phyloP scores from a whole-genome alignment of 2,329 filamentous ascomycete genomes.

The Aspergillus carbonarius region DNA sequence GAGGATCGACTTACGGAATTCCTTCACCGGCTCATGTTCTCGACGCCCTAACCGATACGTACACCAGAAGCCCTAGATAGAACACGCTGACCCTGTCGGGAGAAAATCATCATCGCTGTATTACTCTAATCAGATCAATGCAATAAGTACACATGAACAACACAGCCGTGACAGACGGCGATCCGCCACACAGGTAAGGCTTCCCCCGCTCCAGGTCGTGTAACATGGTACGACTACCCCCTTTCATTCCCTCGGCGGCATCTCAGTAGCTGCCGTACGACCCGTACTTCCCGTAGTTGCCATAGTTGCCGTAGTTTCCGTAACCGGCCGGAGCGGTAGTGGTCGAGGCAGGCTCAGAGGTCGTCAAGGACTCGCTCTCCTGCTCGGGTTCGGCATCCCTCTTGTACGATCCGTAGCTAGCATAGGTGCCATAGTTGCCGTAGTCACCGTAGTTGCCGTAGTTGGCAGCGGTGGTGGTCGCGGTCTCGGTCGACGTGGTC shows the following conservation, averaged over 20 bases:
- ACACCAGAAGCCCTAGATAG: no score
- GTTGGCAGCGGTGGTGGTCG: background rate
- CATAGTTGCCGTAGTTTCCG: slow-evolving; percentile 10
- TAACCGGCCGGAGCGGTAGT: background rate
- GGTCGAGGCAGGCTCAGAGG: slow-evolving; percentile 1
- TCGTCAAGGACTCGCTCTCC: background rate
- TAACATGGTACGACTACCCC: no score
- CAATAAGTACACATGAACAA: background rate
- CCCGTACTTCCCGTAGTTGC: slow-evolving; percentile 13
- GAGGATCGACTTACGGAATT: background rate
- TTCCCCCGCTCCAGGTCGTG: no score
- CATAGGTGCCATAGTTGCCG: slow-evolving; percentile 8
- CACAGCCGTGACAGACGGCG: background rate
- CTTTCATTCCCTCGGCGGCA: background rate
- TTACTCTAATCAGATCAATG: background rate
- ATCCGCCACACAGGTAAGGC: no score
- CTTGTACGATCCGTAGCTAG: slow-evolving; percentile 1
- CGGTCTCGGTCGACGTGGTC: background rate
- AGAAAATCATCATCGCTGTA: background rate
- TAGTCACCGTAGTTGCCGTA: slow-evolving; percentile 22
- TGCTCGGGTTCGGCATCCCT: slow-evolving; percentile 3
- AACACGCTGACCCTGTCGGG: no score
- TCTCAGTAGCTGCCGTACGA: slow-evolving; percentile 1
- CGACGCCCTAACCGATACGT: no score
- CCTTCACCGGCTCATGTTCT: background rate